Percentiles rank a stretch among this genome's conserved stretches.
Evolutionary conservation across 768 basidiomycete genomes (phyloP).

Genomic region (Dictyophora rubrovolvata): DNA sequence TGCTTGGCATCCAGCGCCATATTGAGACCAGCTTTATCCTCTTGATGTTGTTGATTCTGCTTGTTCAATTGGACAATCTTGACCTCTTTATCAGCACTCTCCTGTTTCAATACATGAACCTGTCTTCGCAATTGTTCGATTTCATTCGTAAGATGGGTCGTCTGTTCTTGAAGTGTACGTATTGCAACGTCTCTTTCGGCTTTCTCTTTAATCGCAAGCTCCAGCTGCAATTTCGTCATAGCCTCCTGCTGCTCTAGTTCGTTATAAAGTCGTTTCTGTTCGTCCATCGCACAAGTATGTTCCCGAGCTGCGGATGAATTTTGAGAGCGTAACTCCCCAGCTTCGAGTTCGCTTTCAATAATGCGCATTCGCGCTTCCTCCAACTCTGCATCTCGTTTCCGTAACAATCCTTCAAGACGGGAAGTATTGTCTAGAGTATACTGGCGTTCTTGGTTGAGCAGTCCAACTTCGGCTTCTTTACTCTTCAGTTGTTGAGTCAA

Average conservation of each 20-base stretch:
- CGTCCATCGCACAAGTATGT: conserved; percentile 37
- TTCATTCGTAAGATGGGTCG: conserved; percentile 43
- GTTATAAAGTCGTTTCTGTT: conserved; percentile 28
- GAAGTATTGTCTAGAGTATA: conserved; percentile 41
- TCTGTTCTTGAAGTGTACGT: conserved; percentile 38
- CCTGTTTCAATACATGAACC: conserved; percentile 62
- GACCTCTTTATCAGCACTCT: conserved; percentile 78
- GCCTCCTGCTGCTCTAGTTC: conserved; percentile 38
- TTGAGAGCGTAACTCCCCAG: conserved; percentile 45
- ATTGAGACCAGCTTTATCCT: conserved; percentile 76
- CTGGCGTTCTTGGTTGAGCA: conserved; percentile 46
- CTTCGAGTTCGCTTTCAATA: conserved; percentile 39
- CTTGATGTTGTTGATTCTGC: conserved; percentile 54
- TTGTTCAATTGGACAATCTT: conserved; percentile 65
- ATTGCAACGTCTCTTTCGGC: conserved; percentile 46
- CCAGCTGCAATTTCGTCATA: conserved; percentile 36
- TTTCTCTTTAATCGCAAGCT: conserved; percentile 40
- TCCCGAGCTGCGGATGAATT: conserved; percentile 46
- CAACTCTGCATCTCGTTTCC: conserved; percentile 47
- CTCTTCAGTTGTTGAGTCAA: conserved; percentile 41
- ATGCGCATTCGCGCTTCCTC: conserved; percentile 36
- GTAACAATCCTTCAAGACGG: conserved; percentile 48
- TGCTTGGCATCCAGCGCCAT: conserved; percentile 92
- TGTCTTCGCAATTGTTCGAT: conserved; percentile 49
- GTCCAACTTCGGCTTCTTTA: conserved; percentile 39